Evolutionary conservation across 2,329 filamentous ascomycete genomes (phyloP), one percentile per base, ranked within the genome.

Genomic region (Stemphylium beticola): DNA sequence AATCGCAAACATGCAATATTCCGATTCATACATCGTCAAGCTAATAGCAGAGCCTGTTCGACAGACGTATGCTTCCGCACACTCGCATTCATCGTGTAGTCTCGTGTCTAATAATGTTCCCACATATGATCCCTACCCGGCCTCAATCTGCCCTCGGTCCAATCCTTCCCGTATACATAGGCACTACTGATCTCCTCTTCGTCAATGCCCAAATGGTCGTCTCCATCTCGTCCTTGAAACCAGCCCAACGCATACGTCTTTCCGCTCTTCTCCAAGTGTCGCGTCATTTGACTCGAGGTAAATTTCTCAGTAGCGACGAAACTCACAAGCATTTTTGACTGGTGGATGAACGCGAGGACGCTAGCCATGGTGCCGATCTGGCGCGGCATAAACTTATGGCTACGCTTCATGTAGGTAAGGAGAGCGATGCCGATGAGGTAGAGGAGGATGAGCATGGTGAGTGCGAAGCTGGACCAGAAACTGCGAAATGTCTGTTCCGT

Each of bases 351-450:
- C 0, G 88, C 89, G 49, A 93, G 79, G 48, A 92, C 85, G 38
- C 85, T 87, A 1, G 89, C 87, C 63, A 93, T 92, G 17, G 89
- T 92, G 64, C 87, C 91, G 4, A 90, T 89, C 77, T 92, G 88
- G 4, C 90, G 84, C 1, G 90, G 90, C 51, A 93, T 78, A 73
- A 93, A 92, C 2, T 89, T 84, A 50, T 86, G 84, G 0, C 86
- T 81, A 12, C 90, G 84, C 1, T 84, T 82, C 15, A 79, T 53
- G 66, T 89, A 88, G 15, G 89, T 87, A 1, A 87, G 65, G 1
- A 75, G 72, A 0, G 87, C 84, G 18, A 89, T 83, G 20, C 81
- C 64, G 50, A 81, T 79, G 71, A 92, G 85, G 72, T 88, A 88
- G 6, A 84, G 29, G n/a, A 92, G 79, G 61, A 92, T 90, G 44